These are phyloP conservation scores for Posidonia oceanica DNA, from an alignment of 116 monocot species.

Conservation along the genomic window DNA sequence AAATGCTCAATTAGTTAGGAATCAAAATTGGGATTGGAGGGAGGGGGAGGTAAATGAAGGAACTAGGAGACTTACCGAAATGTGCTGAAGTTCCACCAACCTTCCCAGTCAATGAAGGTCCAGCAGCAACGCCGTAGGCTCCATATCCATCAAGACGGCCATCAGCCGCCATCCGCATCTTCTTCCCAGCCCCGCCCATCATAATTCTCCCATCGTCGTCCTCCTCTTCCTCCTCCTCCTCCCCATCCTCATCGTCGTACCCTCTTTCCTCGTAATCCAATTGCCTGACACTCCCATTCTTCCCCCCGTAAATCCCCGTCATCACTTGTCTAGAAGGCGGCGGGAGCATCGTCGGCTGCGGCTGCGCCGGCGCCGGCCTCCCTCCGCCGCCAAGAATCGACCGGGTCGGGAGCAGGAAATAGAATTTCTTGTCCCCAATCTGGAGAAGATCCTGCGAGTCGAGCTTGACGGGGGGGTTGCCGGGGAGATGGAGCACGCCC, in stretches of 20 bases:
- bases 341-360: constrained; percentile 4
- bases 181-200: constrained; percentile 4
- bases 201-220: not conserved
- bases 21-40: no score
- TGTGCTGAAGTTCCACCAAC: constrained; percentile 7
- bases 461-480: constrained; percentile 33
- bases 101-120: not conserved
- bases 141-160: constrained; percentile 14
- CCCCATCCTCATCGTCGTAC: constrained; percentile 10
- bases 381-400: constrained; percentile 23
- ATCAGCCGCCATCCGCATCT: constrained; percentile 1
- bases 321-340: not conserved
- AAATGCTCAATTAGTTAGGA: no score
- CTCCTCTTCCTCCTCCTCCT: constrained; percentile 13
- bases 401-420: constrained; percentile 33
- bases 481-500: constrained; percentile 42
- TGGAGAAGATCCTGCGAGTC: constrained; percentile 44
- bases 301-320: constrained; percentile 8
- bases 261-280: constrained; percentile 8
- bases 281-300: constrained; percentile 1
- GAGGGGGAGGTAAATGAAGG: not conserved
- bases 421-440: constrained; percentile 46
- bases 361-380: not conserved
- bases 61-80: constrained; percentile 6
- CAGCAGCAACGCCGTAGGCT: constrained; percentile 1